These are phyloP conservation scores for Uronychia setigera DNA, from an alignment of 73 alveolate species.

Conservation along the genomic window DNA sequence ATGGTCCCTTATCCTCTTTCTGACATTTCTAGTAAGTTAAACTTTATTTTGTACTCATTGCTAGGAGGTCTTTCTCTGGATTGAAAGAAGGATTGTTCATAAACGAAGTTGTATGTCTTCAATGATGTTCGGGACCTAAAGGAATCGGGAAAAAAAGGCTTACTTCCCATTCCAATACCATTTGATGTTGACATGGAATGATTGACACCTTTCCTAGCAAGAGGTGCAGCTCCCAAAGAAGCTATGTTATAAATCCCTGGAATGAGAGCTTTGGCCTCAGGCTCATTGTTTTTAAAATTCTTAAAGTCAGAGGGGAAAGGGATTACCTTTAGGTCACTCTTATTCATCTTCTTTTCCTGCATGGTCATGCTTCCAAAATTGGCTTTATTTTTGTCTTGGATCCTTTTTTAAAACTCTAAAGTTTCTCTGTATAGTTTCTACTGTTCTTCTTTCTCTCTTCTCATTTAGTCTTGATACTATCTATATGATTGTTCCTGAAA, in stretches of 20 bases:
- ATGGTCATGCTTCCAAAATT: constrained; percentile 53
- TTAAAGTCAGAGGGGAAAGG: neutral
- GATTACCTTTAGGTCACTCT: constrained; percentile 44
- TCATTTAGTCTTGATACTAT: constrained; percentile 1
- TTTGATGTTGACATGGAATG: neutral
- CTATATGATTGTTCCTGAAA: constrained; percentile 37
- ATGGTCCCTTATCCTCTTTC: neutral
- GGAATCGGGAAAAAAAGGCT: no score
- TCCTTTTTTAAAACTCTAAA: constrained; percentile 31
- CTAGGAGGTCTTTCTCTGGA: neutral
- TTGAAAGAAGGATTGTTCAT: neutral
- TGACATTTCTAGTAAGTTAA: neutral
- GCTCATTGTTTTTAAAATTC: constrained; percentile 39
- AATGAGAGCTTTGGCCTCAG: constrained; percentile 28
- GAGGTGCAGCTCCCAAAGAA: constrained; percentile 32
- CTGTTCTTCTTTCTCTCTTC: constrained; percentile 31
- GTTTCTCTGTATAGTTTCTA: constrained; percentile 48
- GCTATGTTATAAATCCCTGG: constrained; percentile 60
- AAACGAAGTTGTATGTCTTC: neutral
- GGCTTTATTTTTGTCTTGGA: constrained; percentile 31
- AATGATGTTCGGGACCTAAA: neutral
- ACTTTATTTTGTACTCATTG: neutral
- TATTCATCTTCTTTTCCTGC: constrained; percentile 51
- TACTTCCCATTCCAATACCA: neutral
- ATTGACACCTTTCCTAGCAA: neutral